Percentiles rank a stretch among this genome's conserved stretches.
Evolutionary conservation across 2,329 filamentous ascomycete genomes (phyloP).

Genomic region (Paecilomyces variotii): DNA sequence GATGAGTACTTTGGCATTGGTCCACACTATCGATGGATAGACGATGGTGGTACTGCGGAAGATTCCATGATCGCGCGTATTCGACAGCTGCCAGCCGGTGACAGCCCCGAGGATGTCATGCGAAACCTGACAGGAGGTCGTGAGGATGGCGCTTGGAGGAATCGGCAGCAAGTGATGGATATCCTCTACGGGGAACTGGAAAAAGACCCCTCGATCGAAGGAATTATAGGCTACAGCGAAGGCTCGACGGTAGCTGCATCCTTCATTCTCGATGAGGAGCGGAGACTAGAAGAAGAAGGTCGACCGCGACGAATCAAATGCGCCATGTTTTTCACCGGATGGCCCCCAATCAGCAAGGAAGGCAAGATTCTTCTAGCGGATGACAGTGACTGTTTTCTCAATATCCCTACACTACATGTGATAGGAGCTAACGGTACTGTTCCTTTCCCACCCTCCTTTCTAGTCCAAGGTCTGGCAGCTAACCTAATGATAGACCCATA

Average conservation of each 20-base stretch:
- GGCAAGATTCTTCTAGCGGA: slow-evolving; percentile 31
- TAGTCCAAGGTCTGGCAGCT: no score
- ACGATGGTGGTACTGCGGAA: no score
- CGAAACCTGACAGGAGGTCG: no score
- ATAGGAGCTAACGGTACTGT: slow-evolving; percentile 16
- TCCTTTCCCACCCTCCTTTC: no score
- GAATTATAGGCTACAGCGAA: slow-evolving; percentile 55
- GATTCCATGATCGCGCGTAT: no score
- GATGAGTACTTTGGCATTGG: no score
- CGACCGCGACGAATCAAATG: slow-evolving; percentile 34
- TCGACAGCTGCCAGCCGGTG: no score
- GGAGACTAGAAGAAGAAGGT: slow-evolving; percentile 29
- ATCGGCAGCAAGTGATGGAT: neutral
- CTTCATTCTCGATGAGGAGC: slow-evolving; percentile 44
- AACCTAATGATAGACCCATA: slow-evolving; percentile 46
- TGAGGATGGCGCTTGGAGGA: neutral
- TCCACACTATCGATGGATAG: no score
- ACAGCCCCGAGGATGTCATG: no score
- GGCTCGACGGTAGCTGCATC: slow-evolving; percentile 50
- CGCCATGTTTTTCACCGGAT: slow-evolving; percentile 43
- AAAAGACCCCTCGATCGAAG: slow-evolving; percentile 30
- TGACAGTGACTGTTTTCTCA: slow-evolving; percentile 33
- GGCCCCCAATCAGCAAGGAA: slow-evolving; percentile 32
- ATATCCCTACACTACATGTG: slow-evolving; percentile 37
- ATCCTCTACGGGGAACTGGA: neutral